These are phyloP conservation scores for Naganishia vaughanmartiniae DNA, from an alignment of 768 basidiomycete species.

Conservation along the genomic window DNA sequence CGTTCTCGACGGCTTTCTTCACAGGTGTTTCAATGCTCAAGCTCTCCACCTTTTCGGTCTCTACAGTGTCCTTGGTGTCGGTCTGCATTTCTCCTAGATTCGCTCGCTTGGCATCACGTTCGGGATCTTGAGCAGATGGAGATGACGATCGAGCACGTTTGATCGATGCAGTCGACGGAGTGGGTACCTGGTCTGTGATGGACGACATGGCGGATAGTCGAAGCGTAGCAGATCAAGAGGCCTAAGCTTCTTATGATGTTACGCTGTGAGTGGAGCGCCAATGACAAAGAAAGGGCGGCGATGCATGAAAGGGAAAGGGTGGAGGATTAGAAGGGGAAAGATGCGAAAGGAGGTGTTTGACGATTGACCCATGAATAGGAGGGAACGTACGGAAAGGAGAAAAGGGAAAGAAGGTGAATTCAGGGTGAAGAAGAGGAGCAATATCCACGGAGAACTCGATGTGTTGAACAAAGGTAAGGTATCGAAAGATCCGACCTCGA, in stretches of 20 bases:
- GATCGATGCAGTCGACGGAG: constrained; percentile 19
- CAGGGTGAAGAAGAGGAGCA: neutral
- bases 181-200: constrained; percentile 3
- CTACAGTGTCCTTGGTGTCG: neutral
- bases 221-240: too few species aligned
- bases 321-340: constrained; percentile 7
- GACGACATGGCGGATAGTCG: constrained; percentile 10
- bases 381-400: constrained; percentile 20
- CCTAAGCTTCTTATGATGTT: neutral
- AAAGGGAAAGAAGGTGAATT: neutral
- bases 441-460: neutral
- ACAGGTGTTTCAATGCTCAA: neutral
- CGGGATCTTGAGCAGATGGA: constrained; percentile 11
- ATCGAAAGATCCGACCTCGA: neutral
- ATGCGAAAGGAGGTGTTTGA: constrained; percentile 13
- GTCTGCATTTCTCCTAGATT: constrained; percentile 8
- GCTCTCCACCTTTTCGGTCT: neutral
- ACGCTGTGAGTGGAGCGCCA: neutral
- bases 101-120: constrained; percentile 23
- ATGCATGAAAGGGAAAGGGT: constrained; percentile 23
- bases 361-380: neutral
- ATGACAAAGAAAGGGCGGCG: constrained; percentile 5
- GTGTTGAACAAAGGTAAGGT: neutral
- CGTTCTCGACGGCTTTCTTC: neutral
- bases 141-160: constrained; percentile 30